A percentile compares a stretch with the other conserved stretches of the same genome.
Conservation (phyloP, 441 rosid species). For the Capsella rubella region DNA sequence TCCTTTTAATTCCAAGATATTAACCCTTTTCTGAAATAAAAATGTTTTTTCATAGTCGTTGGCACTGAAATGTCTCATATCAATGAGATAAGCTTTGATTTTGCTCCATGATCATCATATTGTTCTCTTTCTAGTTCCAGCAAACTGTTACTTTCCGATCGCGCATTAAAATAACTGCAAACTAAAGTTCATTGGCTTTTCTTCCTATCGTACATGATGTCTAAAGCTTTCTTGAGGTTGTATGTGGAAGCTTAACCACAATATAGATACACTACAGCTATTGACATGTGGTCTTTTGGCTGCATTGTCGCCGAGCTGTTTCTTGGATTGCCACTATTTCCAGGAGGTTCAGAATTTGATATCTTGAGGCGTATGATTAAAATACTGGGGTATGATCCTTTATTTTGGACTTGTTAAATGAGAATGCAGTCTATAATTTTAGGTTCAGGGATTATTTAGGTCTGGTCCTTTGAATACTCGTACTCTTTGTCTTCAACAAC, state of each 20-base stretch:
- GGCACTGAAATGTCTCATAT: slow-evolving; percentile 20
- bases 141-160: slow-evolving; percentile 13
- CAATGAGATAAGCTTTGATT: slow-evolving; percentile 12
- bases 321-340: slow-evolving; percentile 97
- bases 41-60: slow-evolving; percentile 17
- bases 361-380: slow-evolving; percentile 90
- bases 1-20: slow-evolving; percentile 54
- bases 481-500: slow-evolving; percentile 15
- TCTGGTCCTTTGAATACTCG: slow-evolving; percentile 18
- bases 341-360: slow-evolving; percentile 99
- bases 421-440: not conserved
- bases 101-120: slow-evolving; percentile 10
- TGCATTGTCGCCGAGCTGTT: slow-evolving; percentile 99
- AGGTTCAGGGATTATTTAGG: slow-evolving; percentile 6
- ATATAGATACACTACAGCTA: slow-evolving; percentile 91
- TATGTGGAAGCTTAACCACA: slow-evolving; percentile 58
- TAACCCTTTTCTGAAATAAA: not conserved
- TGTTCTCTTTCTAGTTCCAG: slow-evolving; percentile 29
- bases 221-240: slow-evolving; percentile 5
- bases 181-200: slow-evolving; percentile 4
- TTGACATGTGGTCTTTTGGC: slow-evolving; percentile 99
- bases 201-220: slow-evolving; percentile 22
- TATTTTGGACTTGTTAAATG: slow-evolving; percentile 27
- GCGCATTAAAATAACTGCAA: slow-evolving; percentile 19
- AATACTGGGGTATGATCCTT: slow-evolving; percentile 83